phyloP scores from a whole-genome alignment of 2,329 filamentous ascomycete species.

The Didymella glomerata region DNA sequence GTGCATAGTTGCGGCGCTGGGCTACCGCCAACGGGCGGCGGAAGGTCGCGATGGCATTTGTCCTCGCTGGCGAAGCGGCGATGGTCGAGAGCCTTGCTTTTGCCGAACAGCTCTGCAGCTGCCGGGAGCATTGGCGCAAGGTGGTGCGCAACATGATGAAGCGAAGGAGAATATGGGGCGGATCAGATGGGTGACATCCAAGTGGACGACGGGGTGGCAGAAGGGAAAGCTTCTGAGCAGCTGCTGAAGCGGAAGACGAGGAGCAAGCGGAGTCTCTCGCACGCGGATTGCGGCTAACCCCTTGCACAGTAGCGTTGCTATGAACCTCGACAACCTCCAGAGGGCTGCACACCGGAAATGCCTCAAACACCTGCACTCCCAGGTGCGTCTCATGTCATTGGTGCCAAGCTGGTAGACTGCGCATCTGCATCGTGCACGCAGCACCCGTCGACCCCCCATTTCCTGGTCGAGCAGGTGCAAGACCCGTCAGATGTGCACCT shows the following conservation, averaged over 20 bases:
- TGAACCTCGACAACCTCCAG: slow-evolving; percentile 7
- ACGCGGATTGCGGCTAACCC: slow-evolving; percentile 23
- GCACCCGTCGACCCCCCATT: slow-evolving; percentile 3
- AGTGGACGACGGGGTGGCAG: slow-evolving; percentile 33
- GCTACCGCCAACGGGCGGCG: slow-evolving; percentile 57
- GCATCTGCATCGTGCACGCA: slow-evolving; percentile 12
- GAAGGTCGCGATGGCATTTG: slow-evolving; percentile 56
- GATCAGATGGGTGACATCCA: slow-evolving; percentile 43
- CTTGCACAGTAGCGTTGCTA: slow-evolving; percentile 15
- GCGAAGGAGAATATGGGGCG: slow-evolving; percentile 28
- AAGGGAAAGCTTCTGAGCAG: slow-evolving; percentile 29
- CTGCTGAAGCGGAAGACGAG: slow-evolving; percentile 20
- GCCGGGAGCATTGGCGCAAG: slow-evolving; percentile 70
- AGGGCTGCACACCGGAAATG: slow-evolving; percentile 24
- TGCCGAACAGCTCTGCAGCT: slow-evolving; percentile 65
- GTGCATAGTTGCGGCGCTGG: slow-evolving; percentile 66
- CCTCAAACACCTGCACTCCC: slow-evolving; percentile 24
- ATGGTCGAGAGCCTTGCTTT: slow-evolving; percentile 55
- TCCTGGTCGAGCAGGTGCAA: slow-evolving; percentile 7
- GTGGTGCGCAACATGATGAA: slow-evolving; percentile 76
- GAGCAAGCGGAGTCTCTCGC: slow-evolving; percentile 19
- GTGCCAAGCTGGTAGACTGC: slow-evolving; percentile 7
- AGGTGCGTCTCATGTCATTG: slow-evolving; percentile 13
- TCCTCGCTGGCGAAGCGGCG: slow-evolving; percentile 49
- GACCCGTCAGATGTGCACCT: slow-evolving; percentile 13